Base-by-base conservation (phyloP, 2,329 filamentous ascomycete species). In the Scedosporium boydii region DNA sequence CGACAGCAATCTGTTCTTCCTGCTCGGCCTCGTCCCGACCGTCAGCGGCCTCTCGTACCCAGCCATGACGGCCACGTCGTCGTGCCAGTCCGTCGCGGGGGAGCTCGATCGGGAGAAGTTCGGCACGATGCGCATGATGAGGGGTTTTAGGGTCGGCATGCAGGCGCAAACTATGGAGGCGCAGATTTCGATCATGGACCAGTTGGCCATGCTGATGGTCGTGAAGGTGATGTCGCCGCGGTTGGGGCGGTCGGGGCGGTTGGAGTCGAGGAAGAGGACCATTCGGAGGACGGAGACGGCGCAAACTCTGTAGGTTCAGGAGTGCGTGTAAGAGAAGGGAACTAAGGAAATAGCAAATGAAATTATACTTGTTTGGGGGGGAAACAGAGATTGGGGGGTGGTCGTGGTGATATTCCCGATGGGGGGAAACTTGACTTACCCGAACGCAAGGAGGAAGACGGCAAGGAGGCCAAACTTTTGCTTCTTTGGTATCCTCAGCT, bases 61-160 rank as follows among this genome's bases (percentile, higher is more conserved):
- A 5, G 55, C 57, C 26, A 42, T 38, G 14, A 48, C 34, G 14
- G 46, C 63, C 1, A 55, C 63, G 46, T 42, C 62, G 0, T 66
- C 64, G 16, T 64, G 64, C 26, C 58, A 64, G 10, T 65, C 62
- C 12, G 51, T 55, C 3, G 26, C 62, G 51, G 63, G 61, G 59
- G 58, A n/a, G 63, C 55, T 0, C 56, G 34, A 51, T 61, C 57
- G 41, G 46, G 53, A 51, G 55, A 65, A 58, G n/a, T 14, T 29
- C 16, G 65, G 65, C 6, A 77, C 76, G 60, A 71, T 67, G 41
- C 70, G 75, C 38, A 75, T 74, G 34, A 74, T 66, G 14, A 75
- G 68, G 1, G 74, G 75, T 57, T 75, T 76, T 10, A 76, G 69
- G 6, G 73, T 75, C 62, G 74, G 73, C 51, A 74, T 69, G 65